A percentile compares a stretch with the other conserved stretches of the same genome.
Evolutionary conservation across 192 early-diverging fungal species (phyloP).

Genomic region (Podila verticillata): DNA sequence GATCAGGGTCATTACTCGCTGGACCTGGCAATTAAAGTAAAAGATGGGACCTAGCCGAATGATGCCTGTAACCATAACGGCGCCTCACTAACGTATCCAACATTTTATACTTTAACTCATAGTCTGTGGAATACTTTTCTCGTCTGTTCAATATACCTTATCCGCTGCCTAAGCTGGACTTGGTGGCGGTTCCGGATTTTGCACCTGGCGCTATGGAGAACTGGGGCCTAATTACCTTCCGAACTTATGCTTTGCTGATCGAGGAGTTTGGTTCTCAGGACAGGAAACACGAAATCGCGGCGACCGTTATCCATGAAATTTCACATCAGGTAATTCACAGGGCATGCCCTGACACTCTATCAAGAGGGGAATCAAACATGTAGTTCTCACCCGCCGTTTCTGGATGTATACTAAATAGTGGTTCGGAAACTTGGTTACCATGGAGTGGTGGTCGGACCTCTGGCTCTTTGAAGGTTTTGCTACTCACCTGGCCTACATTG

Average conservation of each 20-base stretch:
- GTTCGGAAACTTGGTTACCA: constrained; percentile 59
- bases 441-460: constrained; percentile 61
- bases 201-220: constrained; percentile 71
- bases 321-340: constrained; percentile 44
- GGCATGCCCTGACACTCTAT: too few relatives aligned
- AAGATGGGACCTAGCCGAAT: background rate
- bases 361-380: too few relatives aligned
- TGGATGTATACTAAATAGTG: constrained; percentile 21
- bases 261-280: constrained; percentile 39
- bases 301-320: constrained; percentile 54
- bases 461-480: constrained; percentile 63
- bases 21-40: constrained; percentile 47
- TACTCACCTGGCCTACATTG: constrained; percentile 63
- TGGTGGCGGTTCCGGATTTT: constrained; percentile 72
- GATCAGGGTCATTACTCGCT: constrained; percentile 50
- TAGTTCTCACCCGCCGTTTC: too few relatives aligned
- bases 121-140: constrained; percentile 50
- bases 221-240: constrained; percentile 56
- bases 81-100: background rate
- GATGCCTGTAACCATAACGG: background rate
- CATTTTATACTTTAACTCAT: background rate
- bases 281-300: constrained; percentile 43
- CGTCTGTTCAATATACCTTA: constrained; percentile 57
- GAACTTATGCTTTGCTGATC: constrained; percentile 39
- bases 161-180: constrained; percentile 63